Conservation (phyloP, 768 basidiomycete species). For the Tephrocybe rancida region DNA sequence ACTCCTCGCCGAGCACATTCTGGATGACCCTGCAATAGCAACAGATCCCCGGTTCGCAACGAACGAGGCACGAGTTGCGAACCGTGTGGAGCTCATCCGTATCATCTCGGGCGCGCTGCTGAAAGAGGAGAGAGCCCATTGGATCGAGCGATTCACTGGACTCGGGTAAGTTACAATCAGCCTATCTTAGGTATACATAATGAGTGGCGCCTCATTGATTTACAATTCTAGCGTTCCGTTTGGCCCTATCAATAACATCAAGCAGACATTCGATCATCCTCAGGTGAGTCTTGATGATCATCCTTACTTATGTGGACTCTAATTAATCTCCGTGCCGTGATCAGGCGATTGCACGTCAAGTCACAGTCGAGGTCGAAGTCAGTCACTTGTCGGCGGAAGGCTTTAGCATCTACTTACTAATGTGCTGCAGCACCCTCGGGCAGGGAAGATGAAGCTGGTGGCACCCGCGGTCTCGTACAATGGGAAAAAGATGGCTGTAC, state of each 20-base stretch:
- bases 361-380: constrained; percentile 80
- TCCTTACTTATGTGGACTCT: background rate
- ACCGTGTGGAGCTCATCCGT: constrained; percentile 69
- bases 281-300: constrained; percentile 38
- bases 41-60: constrained; percentile 66
- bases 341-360: constrained; percentile 74
- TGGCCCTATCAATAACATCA: constrained; percentile 91
- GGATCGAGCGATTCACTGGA: constrained; percentile 77
- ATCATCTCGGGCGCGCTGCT: constrained; percentile 67
- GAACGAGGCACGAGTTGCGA: constrained; percentile 75
- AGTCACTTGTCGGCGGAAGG: constrained; percentile 31
- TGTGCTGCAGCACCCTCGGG: constrained; percentile 62
- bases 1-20: constrained; percentile 62
- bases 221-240: constrained; percentile 63
- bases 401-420: constrained; percentile 21
- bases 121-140: constrained; percentile 63
- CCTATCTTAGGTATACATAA: background rate
- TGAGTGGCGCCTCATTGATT: background rate
- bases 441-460: constrained; percentile 77
- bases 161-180: constrained; percentile 56
- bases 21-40: constrained; percentile 61
- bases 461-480: constrained; percentile 84
- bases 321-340: constrained; percentile 11
- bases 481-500: constrained; percentile 74
- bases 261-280: constrained; percentile 88